Conservation (phyloP, 2,329 filamentous ascomycete species). For the Neofusicoccum laricinum region DNA sequence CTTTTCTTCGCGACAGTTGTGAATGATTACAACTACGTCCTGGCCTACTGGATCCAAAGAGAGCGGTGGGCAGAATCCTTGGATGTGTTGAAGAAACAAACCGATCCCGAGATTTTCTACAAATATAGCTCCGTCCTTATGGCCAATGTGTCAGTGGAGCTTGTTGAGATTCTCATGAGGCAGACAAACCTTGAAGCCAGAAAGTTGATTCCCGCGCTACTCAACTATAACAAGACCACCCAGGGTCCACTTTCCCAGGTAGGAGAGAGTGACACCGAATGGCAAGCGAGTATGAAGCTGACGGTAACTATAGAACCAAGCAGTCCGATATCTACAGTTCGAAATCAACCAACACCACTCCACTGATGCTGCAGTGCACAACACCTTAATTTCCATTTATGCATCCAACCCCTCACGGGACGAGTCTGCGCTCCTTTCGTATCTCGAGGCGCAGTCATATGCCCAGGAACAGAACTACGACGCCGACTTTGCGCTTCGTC, state of each 20-base stretch:
- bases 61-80: slow-evolving; percentile 89
- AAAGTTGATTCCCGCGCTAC: slow-evolving; percentile 84
- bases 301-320: slow-evolving; percentile 64
- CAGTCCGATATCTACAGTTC: slow-evolving; percentile 88
- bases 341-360: slow-evolving; percentile 84
- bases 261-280: slow-evolving; percentile 39
- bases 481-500: slow-evolving; percentile 88
- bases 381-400: slow-evolving; percentile 94
- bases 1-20: slow-evolving; percentile 85
- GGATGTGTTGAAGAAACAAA: slow-evolving; percentile 87
- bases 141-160: slow-evolving; percentile 76
- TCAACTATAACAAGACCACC: slow-evolving; percentile 86
- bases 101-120: slow-evolving; percentile 89
- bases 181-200: slow-evolving; percentile 81
- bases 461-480: slow-evolving; percentile 80
- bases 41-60: slow-evolving; percentile 95
- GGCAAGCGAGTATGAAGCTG: background rate
- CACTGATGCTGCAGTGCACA: slow-evolving; percentile 84
- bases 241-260: slow-evolving; percentile 56
- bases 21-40: slow-evolving; percentile 89
- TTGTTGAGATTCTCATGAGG: slow-evolving; percentile 94
- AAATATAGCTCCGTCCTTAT: slow-evolving; percentile 96
- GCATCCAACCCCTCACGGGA: slow-evolving; percentile 80
- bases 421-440: slow-evolving; percentile 80
- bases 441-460: slow-evolving; percentile 80